Base-by-base conservation (phyloP, 352 stramenopile species). In the Pythium guiyangense region DNA sequence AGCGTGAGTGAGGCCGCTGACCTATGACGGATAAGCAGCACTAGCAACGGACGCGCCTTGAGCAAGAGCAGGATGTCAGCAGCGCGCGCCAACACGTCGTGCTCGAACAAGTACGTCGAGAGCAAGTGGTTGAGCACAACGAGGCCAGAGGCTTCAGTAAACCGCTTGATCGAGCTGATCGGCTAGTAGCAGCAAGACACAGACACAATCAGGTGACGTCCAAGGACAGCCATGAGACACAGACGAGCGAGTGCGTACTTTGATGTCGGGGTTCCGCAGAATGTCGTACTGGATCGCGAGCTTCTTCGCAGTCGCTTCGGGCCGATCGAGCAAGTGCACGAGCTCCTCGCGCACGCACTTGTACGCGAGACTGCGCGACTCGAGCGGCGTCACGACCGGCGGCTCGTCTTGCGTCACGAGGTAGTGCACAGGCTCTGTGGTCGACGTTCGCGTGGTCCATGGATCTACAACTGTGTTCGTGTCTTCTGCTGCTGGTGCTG, bases 121-220 rank as follows among this genome's bases (percentile, higher is more conserved):
- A 84, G 34, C 40, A 84, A 68, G 51, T 77, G 62, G 59, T 87
- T 86, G 8, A 91, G 50, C 49, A 86, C 77, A n/a, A 73, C 46
- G 44, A 91, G 64, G 6, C 81, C 81, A 10, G 76, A 71, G 25
- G 69, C 69, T 4, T 87, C 66, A n/a, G 84, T 66, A 43, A 91
- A 91, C 29, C 81, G 75, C 44, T 73, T 69, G 40, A 89, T 68
- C 4, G 81, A 75, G 45, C 86, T 81, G 18, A 76, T 77, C 52
- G 84, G 73, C 59, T 82, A 26, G n/a, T n/a, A 60, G 4, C 8
- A 50, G 42, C 1, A 6, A 65, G 5, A 54, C 31, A 42, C n/a
- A n/a, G n/a, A 51, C 6, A 0, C 10, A 25, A n/a, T 15, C 18
- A 31, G 8, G 27, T 15, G 18, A 17, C 17, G 9, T 14, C 6